phyloP scores from a whole-genome alignment of 768 basidiomycete genomes.

The Hericium coralloides region DNA sequence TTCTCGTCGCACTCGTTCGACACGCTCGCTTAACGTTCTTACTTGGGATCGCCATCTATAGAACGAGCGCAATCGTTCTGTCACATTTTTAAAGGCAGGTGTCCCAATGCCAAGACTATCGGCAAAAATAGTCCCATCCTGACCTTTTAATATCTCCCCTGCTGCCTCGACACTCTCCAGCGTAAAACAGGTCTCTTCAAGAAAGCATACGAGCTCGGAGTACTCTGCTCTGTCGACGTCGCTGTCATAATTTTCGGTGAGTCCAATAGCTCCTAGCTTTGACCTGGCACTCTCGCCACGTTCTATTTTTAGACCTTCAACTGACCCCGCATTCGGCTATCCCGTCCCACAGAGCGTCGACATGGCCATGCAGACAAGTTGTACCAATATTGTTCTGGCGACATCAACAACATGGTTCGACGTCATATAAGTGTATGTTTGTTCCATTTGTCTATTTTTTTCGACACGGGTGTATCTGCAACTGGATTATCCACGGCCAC shows the following conservation, averaged over 20 bases:
- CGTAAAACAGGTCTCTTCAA: constrained; percentile 88
- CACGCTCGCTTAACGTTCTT: constrained; percentile 19
- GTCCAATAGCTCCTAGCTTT: constrained; percentile 35
- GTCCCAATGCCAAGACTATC: too few relatives aligned
- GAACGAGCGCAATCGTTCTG: too few relatives aligned
- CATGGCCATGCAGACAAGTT: constrained; percentile 74
- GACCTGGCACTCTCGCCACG: not conserved
- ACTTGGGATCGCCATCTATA: too few relatives aligned
- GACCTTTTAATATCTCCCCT: too few relatives aligned
- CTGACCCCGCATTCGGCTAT: not conserved
- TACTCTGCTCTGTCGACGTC: constrained; percentile 81
- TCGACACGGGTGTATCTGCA: too few relatives aligned
- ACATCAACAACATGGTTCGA: constrained; percentile 62
- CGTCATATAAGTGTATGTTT: constrained; percentile 45
- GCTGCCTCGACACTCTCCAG: too few relatives aligned
- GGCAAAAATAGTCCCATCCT: too few relatives aligned
- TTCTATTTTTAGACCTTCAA: constrained; percentile 36
- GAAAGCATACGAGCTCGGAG: constrained; percentile 86
- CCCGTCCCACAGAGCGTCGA: constrained; percentile 58
- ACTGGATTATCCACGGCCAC: too few relatives aligned
- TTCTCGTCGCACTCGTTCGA: too few relatives aligned
- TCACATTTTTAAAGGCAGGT: too few relatives aligned
- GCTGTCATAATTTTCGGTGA: too few relatives aligned
- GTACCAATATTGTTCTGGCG: constrained; percentile 72
- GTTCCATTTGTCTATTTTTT: too few relatives aligned